Conservation (phyloP, 2,329 filamentous ascomycete genomes). For the Calonectria honghensis region DNA sequence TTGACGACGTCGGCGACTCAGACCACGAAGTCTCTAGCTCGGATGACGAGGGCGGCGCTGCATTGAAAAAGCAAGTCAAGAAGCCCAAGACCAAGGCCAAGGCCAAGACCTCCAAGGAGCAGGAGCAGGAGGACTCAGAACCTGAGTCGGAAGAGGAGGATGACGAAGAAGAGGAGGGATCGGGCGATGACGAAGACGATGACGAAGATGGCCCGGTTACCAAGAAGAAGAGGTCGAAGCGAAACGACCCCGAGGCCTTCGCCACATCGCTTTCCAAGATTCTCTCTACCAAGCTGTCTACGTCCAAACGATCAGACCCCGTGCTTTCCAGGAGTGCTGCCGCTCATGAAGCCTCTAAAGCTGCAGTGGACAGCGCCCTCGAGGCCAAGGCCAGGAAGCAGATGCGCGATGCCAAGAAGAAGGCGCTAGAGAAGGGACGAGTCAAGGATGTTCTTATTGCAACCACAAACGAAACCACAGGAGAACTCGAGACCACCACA, state of each 20-base stretch:
- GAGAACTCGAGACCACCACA: constrained; percentile 66
- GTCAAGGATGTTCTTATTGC: constrained; percentile 88
- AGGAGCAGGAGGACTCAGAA: constrained; percentile 44
- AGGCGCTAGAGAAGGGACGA: constrained; percentile 88
- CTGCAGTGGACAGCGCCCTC: constrained; percentile 84
- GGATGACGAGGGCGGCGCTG: constrained; percentile 58
- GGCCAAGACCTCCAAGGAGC: constrained; percentile 47
- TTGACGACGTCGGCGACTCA: constrained; percentile 68
- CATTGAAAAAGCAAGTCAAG: constrained; percentile 56
- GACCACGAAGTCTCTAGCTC: constrained; percentile 61
- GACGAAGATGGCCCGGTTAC: constrained; percentile 60
- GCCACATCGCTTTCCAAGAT: constrained; percentile 96
- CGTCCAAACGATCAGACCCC: constrained; percentile 88
- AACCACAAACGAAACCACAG: constrained; percentile 71
- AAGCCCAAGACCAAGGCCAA: constrained; percentile 54
- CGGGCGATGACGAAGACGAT: constrained; percentile 64
- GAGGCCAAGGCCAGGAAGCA: constrained; percentile 88
- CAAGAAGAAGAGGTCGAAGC: constrained; percentile 79
- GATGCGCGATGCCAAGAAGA: constrained; percentile 86
- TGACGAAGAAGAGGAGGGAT: constrained; percentile 51
- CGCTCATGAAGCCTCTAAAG: constrained; percentile 82
- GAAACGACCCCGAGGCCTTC: constrained; percentile 94
- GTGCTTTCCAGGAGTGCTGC: constrained; percentile 89
- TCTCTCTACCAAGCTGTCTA: constrained; percentile 89
- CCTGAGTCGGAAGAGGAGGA: constrained; percentile 50